Evolutionary conservation across 2,329 filamentous ascomycete genomes (phyloP), one percentile per base, ranked within the genome.

Genomic region (Aspergillus tubingensis): DNA sequence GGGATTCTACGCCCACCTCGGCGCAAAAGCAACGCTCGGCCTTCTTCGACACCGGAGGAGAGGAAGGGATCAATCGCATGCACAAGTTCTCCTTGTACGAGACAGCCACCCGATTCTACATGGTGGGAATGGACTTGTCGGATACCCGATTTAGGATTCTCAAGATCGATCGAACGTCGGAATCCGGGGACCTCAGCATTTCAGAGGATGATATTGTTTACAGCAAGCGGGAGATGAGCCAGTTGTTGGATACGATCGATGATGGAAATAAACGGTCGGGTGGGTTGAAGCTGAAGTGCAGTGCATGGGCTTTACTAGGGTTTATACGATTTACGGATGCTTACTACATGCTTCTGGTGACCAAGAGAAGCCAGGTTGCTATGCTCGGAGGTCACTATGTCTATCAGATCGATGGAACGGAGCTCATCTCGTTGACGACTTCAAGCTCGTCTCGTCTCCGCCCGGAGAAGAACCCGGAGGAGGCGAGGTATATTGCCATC

Each of bases 41-140:
- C 3, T 61, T 72, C 49, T 72, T 76, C 17, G 72, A 72, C 52
- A 73, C 71, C 10, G 73, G 75, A 11, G 73, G 75, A 10, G 79
- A 81, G 59, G 78, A 83, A 57, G 80, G 80, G 2, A 77, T 83
- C 48, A 81, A 79, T 60, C 82, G 81, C 58, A 96, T 99, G 92
- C 92, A 97, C 81, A 96, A 95, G 71, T 98, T 96, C 77, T 95
- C 91, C n/a, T 80, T 99, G 21, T 98, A 99, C 77, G 95, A 99
- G 80, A 99, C 95, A 3, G 91, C 91, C 11, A 92, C 89, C 58
- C 86, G 92, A 55, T 99, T 95, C 76, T 99, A 97, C 75, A 89
- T 99, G 65, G 92, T 98, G 17, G 95, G 95, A 13, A 90, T 91
- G 54, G 95, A 99, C 73, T 87, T 96, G 58, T 88, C 92, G 67